phyloP scores from a whole-genome alignment of 78 protist genomes.

The Cavenderia fasciculata region DNA sequence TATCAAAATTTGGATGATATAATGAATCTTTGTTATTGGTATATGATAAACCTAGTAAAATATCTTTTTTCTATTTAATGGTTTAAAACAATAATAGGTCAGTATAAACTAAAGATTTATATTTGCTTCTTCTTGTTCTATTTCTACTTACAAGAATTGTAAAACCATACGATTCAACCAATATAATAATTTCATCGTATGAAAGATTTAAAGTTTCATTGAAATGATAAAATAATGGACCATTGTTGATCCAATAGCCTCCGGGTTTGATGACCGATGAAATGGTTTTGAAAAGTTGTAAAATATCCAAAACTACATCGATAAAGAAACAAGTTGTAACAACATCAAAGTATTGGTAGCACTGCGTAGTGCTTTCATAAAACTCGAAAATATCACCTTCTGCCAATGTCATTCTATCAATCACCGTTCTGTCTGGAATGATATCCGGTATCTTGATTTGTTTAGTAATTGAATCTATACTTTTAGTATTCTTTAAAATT shows the following conservation, averaged over 20 bases:
- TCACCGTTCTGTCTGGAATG: not conserved
- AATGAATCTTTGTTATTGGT: not conserved
- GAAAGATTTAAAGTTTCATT: not conserved
- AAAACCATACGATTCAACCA: not conserved
- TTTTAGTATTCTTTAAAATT: not conserved
- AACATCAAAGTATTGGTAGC: constrained; percentile 22
- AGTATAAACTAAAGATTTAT: not conserved
- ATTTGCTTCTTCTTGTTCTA: not conserved
- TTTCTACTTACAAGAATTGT: not conserved
- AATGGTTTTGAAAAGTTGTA: not conserved
- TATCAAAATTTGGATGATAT: not conserved
- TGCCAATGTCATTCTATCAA: not conserved
- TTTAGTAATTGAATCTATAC: not conserved
- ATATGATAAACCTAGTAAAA: not conserved
- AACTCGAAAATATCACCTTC: constrained; percentile 12
- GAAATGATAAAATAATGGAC: constrained; percentile 11
- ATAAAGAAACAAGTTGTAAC: constrained; percentile 49
- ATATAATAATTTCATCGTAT: not conserved
- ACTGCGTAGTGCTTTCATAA: not conserved
- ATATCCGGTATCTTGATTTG: constrained; percentile 19
- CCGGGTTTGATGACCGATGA: not conserved
- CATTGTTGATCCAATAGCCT: constrained; percentile 49
- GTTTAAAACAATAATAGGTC: not conserved
- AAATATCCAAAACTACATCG: not conserved
- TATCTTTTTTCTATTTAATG: not conserved